Evolutionary conservation across 176 grass and related monocot genomes (phyloP), one percentile per base, ranked within the genome.

Genomic region (Leersia perrieri): DNA sequence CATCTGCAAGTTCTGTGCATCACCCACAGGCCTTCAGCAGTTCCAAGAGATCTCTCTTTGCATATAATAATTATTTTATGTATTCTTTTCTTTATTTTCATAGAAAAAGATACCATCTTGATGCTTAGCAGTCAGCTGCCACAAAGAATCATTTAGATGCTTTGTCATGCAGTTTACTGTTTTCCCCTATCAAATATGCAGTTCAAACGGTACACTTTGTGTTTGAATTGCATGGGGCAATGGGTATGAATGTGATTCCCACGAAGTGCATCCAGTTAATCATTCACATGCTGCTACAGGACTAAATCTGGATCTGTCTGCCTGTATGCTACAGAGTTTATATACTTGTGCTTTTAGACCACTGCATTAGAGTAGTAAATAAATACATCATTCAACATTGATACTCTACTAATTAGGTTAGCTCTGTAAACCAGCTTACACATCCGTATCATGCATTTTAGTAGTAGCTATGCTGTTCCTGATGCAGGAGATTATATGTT

Each of bases 11-110:
- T 80, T 80, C 33, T 60, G 69, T 74, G 76, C 42, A 65, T 63
- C 11, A 66, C 60, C 41, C 76, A 67, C 68, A 66, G 32, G 47
- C 25, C 23, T 80, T 41, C 75, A 40, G 23, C 83, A 85, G 79
- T 38, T 85, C 58, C 75, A 70, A 79, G 70, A 83, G 33, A 32
- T 79, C 55, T 85, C 40, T 72, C 30, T 63, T 64, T 8, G 51
- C 11, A 47, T 33, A 76, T 60, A 67, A 68, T 44, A 67, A 68
- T 44, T 60, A 35, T 77, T 62, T 74, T 51, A 39, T 70, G 10
- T n/a, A n/a, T 40, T 66, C 65, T 64, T 42, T 57, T 67, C 11
- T 39, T 76, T 76, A 14, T 62, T 67, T 60, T 35, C 35, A 22
- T 57, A 33, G 23, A 23, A 20, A 63, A 32, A 60, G 64, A 72